Evolutionary conservation across 768 basidiomycete species (phyloP), one percentile per base, ranked within the genome.

Genomic region (Mycena alexandri): DNA sequence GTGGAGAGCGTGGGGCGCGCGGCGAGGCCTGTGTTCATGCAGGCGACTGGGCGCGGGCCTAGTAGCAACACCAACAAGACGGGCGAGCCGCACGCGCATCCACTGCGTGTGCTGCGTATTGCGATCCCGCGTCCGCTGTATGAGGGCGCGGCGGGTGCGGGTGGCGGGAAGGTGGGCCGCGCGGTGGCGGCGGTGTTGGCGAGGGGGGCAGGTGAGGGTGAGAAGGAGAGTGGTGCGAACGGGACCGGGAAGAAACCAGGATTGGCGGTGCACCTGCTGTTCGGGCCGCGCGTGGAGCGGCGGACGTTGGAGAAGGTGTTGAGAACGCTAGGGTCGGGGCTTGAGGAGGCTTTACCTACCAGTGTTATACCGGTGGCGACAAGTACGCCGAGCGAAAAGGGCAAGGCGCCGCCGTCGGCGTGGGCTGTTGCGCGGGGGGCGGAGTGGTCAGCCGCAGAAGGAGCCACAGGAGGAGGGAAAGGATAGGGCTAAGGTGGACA

Each of bases 261-360:
- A 51, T 44, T 64, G 3, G 66, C 62, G 48, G 47, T 71, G 50
- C 70, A 71, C 43, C 25, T 71, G 11, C 46, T 71, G 3, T 61
- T 64, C 19, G 70, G 70, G 13, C 63, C 69, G 46, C 70, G 70
- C 36, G 59, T 71, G 4, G 70, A 71, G 21, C 58, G 66, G 51
- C 52, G 70, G 17, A 71, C 70, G 56, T 14, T 71, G 41, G 70
- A 71, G 63, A 71, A 71, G 65, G 66, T 71, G 47, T 25, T 71
- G 16, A 14, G 70, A 34, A 68, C 66, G 41, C 21, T 71, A 8
- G 66, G 62, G 8, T 38, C 66, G 36, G 66, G 66, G 33, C 11
- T 71, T 2, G 46, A 25, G 12, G 69, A 67, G 61, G 69, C n/a
- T 22, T 38, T 55, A 1, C 59, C 24, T 5, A 36, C 44, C 5